Evolutionary conservation across 371 early-diverging fungal genomes (phyloP), one percentile per base, ranked within the genome.

Genomic region (Apophysomyces variabilis): DNA sequence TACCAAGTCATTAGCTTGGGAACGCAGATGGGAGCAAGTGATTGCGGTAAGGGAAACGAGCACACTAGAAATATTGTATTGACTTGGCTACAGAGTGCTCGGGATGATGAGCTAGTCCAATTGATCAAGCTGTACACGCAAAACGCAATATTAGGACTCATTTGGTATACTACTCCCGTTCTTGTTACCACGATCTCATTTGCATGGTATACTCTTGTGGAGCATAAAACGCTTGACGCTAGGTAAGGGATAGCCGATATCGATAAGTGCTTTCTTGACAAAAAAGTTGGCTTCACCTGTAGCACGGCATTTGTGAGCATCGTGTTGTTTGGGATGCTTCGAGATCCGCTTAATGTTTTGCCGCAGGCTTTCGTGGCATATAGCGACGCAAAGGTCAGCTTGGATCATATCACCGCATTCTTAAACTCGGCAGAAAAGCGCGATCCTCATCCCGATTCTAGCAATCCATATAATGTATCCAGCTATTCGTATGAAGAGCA

Each of bases 1-100:
- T 5, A 86, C 91, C 58, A 93, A 93, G 70, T 82, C 90, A 63
- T 86, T 92, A 67, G 92, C 91, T 7, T 92, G 92, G 85, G 91
- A 93, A 69, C 71, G 85, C 54, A 82, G 87, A 66, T 92, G 92
- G 81, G 84, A 87, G 57, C 75, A 83, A 60, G 79, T 82, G 8
- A 74, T 88, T 18, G 65, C 76, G 44, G 83, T 76, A 77, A 74
- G 32, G 32, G 32, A 26, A 26, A 3, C 32, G 32, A 26, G 66
- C 70, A 69, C 64, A 57, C 41, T 47, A 1, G 2, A 7, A 26
- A 43, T 46, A 58, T 58, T 57, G 2, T 62, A 58, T 60, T 63
- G 43, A 43, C 44, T 4, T 62, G 46, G n/a, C 61, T 32, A n/a
- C 58, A 82, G 72, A 76, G 70, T 44, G 79, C 86, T 5, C 85